Evolutionary conservation across 441 rosid species (phyloP).

Genomic region (Omphalea diandra): DNA sequence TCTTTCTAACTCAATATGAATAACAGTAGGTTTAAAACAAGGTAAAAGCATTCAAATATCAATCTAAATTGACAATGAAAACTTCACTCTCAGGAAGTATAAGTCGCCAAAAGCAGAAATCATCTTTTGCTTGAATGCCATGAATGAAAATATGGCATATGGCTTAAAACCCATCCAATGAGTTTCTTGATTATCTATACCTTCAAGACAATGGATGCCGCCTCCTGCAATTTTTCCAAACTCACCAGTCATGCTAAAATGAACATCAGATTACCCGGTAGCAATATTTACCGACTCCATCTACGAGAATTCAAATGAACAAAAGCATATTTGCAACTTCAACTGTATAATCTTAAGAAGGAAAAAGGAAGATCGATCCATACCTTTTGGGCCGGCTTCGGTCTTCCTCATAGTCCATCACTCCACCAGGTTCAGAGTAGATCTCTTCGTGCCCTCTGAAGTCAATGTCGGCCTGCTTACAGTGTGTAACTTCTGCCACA

Average conservation of each 20-base stretch:
- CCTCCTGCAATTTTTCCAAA: constrained; percentile 57
- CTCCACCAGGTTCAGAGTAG: constrained; percentile 96
- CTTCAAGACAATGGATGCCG: constrained; percentile 72
- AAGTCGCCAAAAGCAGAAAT: constrained; percentile 32
- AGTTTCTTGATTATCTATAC: constrained; percentile 29
- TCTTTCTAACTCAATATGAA: constrained; percentile 33
- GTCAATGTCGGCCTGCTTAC: constrained; percentile 91
- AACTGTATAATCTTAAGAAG: background rate
- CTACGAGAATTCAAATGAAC: constrained; percentile 1
- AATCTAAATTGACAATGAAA: constrained; percentile 26
- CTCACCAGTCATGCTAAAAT: constrained; percentile 5
- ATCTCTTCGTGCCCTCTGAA: constrained; percentile 90
- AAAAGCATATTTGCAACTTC: background rate
- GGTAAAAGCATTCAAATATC: constrained; percentile 26
- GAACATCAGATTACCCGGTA: background rate
- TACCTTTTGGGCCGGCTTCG: constrained; percentile 96
- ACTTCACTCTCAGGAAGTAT: constrained; percentile 25
- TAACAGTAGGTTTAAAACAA: constrained; percentile 28
- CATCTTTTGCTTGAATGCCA: constrained; percentile 25
- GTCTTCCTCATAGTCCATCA: constrained; percentile 97
- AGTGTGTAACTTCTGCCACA: constrained; percentile 98
- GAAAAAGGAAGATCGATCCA: background rate
- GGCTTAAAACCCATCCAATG: constrained; percentile 22
- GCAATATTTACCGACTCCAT: background rate
- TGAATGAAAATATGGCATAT: constrained; percentile 39